These are phyloP conservation scores for Diatrype stigma DNA, from an alignment of 2,329 filamentous ascomycete genomes.

Conservation along the genomic window DNA sequence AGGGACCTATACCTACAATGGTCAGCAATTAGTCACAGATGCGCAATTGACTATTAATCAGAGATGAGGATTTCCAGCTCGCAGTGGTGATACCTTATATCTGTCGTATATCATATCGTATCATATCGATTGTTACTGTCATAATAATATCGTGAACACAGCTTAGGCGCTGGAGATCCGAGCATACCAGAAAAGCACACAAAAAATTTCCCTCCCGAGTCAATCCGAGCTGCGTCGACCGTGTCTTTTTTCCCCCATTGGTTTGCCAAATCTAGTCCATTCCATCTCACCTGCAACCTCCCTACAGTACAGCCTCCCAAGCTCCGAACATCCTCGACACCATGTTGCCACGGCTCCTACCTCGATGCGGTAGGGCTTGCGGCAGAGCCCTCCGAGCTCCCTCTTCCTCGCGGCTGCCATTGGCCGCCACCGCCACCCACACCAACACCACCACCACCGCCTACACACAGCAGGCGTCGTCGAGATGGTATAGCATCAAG, in stretches of 20 bases:
- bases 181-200: too few species aligned
- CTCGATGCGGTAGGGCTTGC: slow-evolving; percentile 37
- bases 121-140: too few species aligned
- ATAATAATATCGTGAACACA: too few species aligned
- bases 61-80: not conserved
- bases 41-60: not conserved
- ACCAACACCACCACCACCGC: not conserved
- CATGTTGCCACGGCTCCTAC: slow-evolving; percentile 45
- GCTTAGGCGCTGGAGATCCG: too few species aligned
- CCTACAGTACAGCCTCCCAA: not conserved
- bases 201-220: too few species aligned
- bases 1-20: not conserved
- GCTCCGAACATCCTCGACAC: not conserved
- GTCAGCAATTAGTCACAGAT: not conserved
- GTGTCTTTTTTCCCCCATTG: too few species aligned
- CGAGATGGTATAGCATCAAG: slow-evolving; percentile 50
- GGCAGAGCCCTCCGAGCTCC: slow-evolving; percentile 31
- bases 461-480: slow-evolving; percentile 20
- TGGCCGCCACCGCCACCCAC: slow-evolving; percentile 14
- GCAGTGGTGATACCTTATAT: too few species aligned
- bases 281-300: too few species aligned
- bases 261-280: too few species aligned
- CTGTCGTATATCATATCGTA: too few species aligned
- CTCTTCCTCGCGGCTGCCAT: slow-evolving; percentile 28
- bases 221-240: too few species aligned